Conservation (phyloP, 139 green algal species). For the Chlamydomonas incerta region DNA sequence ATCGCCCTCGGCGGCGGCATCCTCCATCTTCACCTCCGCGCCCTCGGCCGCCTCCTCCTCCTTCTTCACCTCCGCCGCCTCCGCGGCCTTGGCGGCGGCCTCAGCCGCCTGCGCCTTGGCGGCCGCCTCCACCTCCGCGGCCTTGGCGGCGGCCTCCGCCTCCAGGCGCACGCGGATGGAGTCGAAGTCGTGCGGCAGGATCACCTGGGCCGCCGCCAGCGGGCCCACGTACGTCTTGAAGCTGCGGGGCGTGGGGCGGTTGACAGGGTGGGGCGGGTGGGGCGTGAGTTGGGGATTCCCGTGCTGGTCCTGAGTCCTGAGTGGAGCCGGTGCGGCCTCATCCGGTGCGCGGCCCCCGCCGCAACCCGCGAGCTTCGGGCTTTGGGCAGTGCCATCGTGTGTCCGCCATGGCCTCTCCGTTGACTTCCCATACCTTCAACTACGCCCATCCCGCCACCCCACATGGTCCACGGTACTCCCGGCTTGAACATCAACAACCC, state of each 20-base stretch:
- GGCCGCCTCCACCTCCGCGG: too few species aligned
- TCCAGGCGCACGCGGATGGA: conserved; percentile 33
- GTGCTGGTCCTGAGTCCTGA: too few species aligned
- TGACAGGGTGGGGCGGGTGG: background rate
- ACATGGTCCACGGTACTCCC: too few species aligned
- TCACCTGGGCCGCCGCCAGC: conserved; percentile 42
- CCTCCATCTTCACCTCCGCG: background rate
- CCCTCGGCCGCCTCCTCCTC: background rate
- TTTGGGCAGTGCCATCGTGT: too few species aligned
- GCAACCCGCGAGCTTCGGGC: too few species aligned
- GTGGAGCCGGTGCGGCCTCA: too few species aligned
- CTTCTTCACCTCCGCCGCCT: conserved; percentile 9
- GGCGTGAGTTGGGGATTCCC: background rate
- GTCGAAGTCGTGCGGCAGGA: conserved; percentile 49
- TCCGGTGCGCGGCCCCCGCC: too few species aligned
- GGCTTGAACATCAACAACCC: too few species aligned
- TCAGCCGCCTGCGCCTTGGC: conserved; percentile 22
- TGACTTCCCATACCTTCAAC: too few species aligned
- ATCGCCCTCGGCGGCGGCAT: background rate
- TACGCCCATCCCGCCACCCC: too few species aligned
- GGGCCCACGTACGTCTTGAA: conserved; percentile 38
- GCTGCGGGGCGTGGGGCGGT: background rate
- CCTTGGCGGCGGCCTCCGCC: conserved; percentile 38
- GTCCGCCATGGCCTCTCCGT: too few species aligned
- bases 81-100: conserved; percentile 20